phyloP scores from a whole-genome alignment of 2,329 filamentous ascomycete species.

The Hyphodiscus sp. region DNA sequence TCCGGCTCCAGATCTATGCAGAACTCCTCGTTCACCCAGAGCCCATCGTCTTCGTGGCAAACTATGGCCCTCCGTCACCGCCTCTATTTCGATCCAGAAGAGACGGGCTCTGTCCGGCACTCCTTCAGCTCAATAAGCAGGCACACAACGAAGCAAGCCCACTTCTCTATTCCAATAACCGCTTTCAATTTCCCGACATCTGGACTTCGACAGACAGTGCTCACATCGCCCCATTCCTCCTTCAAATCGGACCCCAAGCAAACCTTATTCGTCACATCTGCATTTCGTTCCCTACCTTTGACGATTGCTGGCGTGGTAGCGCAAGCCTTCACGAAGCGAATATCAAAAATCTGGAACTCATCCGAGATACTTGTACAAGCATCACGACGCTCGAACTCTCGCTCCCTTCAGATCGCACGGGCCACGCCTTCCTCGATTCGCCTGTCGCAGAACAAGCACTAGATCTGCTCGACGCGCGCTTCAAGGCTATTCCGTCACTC shows the following conservation, averaged over 20 bases:
- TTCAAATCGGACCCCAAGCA: background rate
- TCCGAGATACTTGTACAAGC: slow-evolving; percentile 13
- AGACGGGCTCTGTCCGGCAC: slow-evolving; percentile 7
- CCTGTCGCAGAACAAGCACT: slow-evolving; percentile 7
- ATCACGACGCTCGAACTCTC: slow-evolving; percentile 12
- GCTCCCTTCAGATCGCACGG: slow-evolving; percentile 1
- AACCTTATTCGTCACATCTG: background rate
- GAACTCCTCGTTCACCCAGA: slow-evolving; percentile 11
- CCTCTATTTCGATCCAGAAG: slow-evolving; percentile 8
- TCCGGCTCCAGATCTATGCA: slow-evolving; percentile 12
- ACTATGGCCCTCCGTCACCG: slow-evolving; percentile 7
- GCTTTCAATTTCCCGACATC: slow-evolving; percentile 3
- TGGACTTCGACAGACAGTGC: too few relatives aligned
- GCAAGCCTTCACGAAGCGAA: slow-evolving; percentile 9
- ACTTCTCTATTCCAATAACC: slow-evolving; percentile 11
- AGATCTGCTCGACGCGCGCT: slow-evolving; percentile 13
- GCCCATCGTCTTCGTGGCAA: slow-evolving; percentile 9
- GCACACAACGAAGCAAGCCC: slow-evolving; percentile 9
- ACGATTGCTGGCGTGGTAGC: slow-evolving; percentile 6
- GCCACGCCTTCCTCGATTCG: slow-evolving; percentile 1
- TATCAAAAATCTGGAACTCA: slow-evolving; percentile 14
- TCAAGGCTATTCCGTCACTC: slow-evolving; percentile 13
- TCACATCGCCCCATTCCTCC: too few relatives aligned
- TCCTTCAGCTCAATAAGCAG: slow-evolving; percentile 9
- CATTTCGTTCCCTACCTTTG: slow-evolving; percentile 7